Base-by-base conservation (phyloP, 2,329 filamentous ascomycete genomes). In the Podosphaera fusca region DNA sequence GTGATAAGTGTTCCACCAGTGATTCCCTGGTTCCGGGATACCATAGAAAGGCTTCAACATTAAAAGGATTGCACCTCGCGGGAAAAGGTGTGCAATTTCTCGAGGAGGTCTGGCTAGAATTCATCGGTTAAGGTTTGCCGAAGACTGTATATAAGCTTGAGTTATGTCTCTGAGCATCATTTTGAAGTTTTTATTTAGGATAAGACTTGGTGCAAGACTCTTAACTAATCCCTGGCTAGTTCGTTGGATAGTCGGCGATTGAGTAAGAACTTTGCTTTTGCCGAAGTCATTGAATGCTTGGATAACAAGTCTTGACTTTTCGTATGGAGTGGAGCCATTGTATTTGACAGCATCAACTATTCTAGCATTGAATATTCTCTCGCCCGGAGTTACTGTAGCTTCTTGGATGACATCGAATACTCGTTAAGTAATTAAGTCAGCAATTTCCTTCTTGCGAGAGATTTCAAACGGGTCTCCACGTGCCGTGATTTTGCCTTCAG, bases 11-110 rank as follows among this genome's bases (percentile, higher is more conserved):
- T 30, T n/a, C 14, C 7, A 56, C 55, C 45, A 56, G 30, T 50
- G 55, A 29, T 45, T 50, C 50, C 55, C 55, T 56, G 55, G 8
- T 34, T 56, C 55, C 7, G 55, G 40, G 14, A 56, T 14, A 35
- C 31, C 45, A 34, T 56, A 50, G 36, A 56, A 30, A n/a, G 55
- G 55, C n/a, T 50, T 47, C 8, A 49, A 12, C 12, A 56, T 12
- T 35, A n/a, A 10, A 12, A 56, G 29, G 42, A 56, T 50, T 33
- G 29, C n/a, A 35, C 36, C 31, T 35, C 35, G 10, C 10, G 38
- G 38, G 9, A 12, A 14, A 8, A 21, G 21, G 21, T 21, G 21
- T 12, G 38, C 10, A 42, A 42, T 14, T 42, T 12, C n/a, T 42
- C n/a, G 21, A 8, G 38, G 38, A 12, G 1, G 38, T 42, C 38